phyloP scores from a whole-genome alignment of 2,329 filamentous ascomycete species.

The Aciculosporium take region DNA sequence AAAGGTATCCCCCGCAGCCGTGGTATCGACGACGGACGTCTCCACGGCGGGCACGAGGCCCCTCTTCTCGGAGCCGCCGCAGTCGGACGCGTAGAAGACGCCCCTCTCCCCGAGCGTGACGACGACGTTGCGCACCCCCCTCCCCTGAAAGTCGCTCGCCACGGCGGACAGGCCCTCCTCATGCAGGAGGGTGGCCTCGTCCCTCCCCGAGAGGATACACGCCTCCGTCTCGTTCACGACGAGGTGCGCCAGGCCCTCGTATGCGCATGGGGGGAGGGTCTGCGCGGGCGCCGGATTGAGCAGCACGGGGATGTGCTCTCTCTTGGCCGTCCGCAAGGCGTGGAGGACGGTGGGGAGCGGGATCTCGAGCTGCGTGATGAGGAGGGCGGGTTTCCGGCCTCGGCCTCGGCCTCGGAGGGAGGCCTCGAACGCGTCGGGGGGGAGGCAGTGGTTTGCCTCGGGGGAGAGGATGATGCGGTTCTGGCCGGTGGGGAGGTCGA shows the following conservation, averaged over 20 bases:
- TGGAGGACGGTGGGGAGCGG: constrained; percentile 50
- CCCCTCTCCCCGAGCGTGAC: constrained; percentile 74
- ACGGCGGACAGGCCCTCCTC: constrained; percentile 31
- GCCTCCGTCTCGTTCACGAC: constrained; percentile 89
- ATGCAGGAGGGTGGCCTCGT: constrained; percentile 16
- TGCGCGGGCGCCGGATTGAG: constrained; percentile 77
- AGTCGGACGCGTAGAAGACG: constrained; percentile 55
- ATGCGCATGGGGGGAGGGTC: constrained; percentile 50
- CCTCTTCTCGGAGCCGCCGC: too few relatives aligned
- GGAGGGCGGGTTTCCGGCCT: constrained; percentile 37
- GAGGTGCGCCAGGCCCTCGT: constrained; percentile 56
- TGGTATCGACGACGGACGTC: constrained; percentile 76
- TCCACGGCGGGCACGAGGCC: constrained; percentile 40
- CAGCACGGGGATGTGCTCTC: constrained; percentile 45
- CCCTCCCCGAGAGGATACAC: constrained; percentile 48
- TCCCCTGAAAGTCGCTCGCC: constrained; percentile 45
- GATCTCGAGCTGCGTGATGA: constrained; percentile 70
- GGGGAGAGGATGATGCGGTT: constrained; percentile 64
- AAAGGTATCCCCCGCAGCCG: constrained; percentile 88
- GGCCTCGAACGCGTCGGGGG: constrained; percentile 20
- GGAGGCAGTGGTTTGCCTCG: constrained; percentile 49
- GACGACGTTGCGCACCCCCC: constrained; percentile 63
- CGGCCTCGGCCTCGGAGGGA: background rate
- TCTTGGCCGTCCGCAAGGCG: constrained; percentile 38
- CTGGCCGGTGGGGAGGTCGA: constrained; percentile 57